Evolutionary conservation across 768 basidiomycete genomes (phyloP), one percentile per base, ranked within the genome.

Genomic region (Boletus speciosus): DNA sequence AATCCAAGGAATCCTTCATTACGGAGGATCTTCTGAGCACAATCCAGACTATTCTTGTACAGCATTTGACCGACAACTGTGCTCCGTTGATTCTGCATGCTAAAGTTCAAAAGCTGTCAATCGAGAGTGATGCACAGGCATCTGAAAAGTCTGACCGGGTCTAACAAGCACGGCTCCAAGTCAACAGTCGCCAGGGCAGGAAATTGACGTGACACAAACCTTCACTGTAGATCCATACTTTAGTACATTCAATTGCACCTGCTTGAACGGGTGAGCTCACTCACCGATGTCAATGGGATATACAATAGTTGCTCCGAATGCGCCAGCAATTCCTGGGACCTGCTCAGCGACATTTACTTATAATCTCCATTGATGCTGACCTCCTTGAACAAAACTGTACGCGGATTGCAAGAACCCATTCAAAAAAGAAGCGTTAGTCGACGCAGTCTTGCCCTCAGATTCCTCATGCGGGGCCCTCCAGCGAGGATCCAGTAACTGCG

Each of bases 81-180:
- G 58, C 87, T 93, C 14, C 97, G 85, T 70, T 99, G 97, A 68
- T 99, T 99, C 76, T 99, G 97, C 81, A 99, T 93, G 37, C 93
- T 92, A 40, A 35, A 23, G 39, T 49, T 40, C 31, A 53, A 51
- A 54, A 12, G 32, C 7, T 11, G 19, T 62, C 23, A 64, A 39
- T 42, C 14, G 9, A 39, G 36, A 19, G 43, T 39, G 16, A 45
- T 19, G 16, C 11, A 32, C 19, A 21, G n/a, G 35, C 8, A 3
- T 41, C 35, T 5, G 29, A 27, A 37, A 5, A 37, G 34, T 52
- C 73, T 50, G 67, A 86, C 86, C 86, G 78, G 47, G 85, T 88
- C 83, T 85, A 71, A 43, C 31, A 47, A 49, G 52, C 10, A 49
- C 15, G 23, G 4, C 44, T 32, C 35, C 32, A 48, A 54, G 46